These are phyloP conservation scores for Podospora pseudoanserina DNA, from an alignment of 495 filamentous ascomycete species.

Conservation along the genomic window DNA sequence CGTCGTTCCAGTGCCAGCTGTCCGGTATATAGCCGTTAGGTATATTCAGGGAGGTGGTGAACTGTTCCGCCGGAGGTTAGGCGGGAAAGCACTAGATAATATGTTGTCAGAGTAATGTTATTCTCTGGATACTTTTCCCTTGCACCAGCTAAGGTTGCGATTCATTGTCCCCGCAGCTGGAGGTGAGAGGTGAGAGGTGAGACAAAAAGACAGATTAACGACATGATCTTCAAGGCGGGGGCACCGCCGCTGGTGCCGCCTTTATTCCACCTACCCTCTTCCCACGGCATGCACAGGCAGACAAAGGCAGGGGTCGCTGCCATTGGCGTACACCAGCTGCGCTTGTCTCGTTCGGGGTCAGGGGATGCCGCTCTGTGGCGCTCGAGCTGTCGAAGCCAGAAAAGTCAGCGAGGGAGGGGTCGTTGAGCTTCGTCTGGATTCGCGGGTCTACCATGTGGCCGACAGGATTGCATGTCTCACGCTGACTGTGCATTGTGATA, in stretches of 20 bases:
- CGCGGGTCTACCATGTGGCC: not conserved
- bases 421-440: not conserved
- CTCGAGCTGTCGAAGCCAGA: not conserved
- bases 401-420: not conserved
- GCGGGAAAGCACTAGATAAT: too few relatives aligned
- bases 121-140: not conserved
- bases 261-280: slow-evolving; percentile 5
- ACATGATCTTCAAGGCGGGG: slow-evolving; percentile 1
- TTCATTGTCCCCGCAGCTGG: not conserved
- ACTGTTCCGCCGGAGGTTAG: not conserved
- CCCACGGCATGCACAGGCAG: not conserved
- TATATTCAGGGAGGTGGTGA: not conserved
- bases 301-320: not conserved
- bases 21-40: too few relatives aligned
- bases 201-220: not conserved
- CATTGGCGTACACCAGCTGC: slow-evolving; percentile 1
- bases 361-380: not conserved
- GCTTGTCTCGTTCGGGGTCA: not conserved
- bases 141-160: not conserved
- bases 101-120: not conserved
- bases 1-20: not conserved
- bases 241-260: not conserved
- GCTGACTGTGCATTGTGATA: not conserved
- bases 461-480: not conserved
- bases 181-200: not conserved